phyloP scores from a whole-genome alignment of 495 filamentous ascomycete genomes.

The Neurospora sp. region DNA sequence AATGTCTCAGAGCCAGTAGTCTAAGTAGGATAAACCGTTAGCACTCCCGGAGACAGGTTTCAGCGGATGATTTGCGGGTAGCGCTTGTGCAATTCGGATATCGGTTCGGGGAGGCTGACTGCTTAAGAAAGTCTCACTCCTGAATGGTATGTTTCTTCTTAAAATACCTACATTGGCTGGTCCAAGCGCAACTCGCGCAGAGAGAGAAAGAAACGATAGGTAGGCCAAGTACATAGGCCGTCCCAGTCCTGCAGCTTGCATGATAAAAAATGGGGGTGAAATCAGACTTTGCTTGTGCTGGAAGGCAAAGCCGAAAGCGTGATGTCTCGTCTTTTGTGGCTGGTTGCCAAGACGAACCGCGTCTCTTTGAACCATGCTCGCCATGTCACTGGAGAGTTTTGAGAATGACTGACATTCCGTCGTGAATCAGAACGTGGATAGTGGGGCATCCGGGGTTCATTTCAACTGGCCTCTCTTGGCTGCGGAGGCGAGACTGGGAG shows the following conservation, averaged over 20 bases:
- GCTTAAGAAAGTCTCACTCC: neutral
- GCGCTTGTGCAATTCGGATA: neutral
- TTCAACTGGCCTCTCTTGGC: neutral
- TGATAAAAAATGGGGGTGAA: neutral
- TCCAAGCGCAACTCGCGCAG: neutral
- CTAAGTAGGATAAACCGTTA: neutral
- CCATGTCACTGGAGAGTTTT: neutral
- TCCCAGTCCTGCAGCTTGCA: neutral
- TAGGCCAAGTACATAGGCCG: neutral
- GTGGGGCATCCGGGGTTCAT: neutral
- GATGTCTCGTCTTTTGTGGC: neutral
- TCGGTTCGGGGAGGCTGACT: neutral
- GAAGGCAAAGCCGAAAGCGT: neutral
- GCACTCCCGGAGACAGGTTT: neutral
- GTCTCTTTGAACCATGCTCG: neutral
- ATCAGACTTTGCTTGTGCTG: neutral
- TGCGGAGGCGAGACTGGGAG: neutral
- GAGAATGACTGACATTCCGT: neutral
- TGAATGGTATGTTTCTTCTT: neutral
- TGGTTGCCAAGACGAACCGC: neutral
- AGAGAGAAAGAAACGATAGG: neutral
- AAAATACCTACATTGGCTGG: neutral
- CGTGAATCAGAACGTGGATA: neutral
- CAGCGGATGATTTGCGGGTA: neutral
- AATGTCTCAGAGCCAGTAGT: neutral